Evolutionary conservation across 228 moss, liverwort and hornwort species (phyloP).

Genomic region (Sphagnum fallax): DNA sequence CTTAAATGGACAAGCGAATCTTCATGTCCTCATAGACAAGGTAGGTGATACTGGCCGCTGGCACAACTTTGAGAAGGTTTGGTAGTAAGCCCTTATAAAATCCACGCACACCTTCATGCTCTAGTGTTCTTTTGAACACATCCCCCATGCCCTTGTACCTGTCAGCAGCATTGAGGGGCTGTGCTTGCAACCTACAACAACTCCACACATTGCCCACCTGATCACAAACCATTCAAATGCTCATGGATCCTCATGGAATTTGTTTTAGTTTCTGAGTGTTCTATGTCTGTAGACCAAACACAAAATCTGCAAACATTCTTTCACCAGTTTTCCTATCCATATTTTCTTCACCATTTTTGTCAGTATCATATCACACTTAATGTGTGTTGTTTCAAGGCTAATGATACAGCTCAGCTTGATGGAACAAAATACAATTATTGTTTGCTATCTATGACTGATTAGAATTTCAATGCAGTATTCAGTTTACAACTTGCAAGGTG

Average conservation of each 20-base stretch:
- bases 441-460: not conserved
- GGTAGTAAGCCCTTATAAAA: conserved; percentile 93
- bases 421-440: not conserved
- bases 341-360: too few species aligned
- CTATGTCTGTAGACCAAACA: not conserved
- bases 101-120: conserved; percentile 65
- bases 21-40: conserved; percentile 98
- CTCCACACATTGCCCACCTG: not conserved
- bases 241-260: not conserved
- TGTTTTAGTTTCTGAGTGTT: not conserved
- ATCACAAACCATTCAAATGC: not conserved
- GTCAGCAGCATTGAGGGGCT: conserved; percentile 28
- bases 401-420: not conserved
- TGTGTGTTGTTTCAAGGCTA: not conserved
- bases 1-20: conserved; percentile 51
- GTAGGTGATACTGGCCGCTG: conserved; percentile 94
- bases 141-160: conserved; percentile 81
- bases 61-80: conserved; percentile 90
- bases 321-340: too few species aligned
- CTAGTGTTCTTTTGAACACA: conserved; percentile 58
- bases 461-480: not conserved
- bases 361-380: not conserved
- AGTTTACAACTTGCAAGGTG: not conserved
- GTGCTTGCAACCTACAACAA: conserved; percentile 83
- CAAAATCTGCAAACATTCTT: too few species aligned